These are phyloP conservation scores for Sporisorium sorghi DNA, from an alignment of 1,284 basidiomycete genomes.

Conservation along the genomic window DNA sequence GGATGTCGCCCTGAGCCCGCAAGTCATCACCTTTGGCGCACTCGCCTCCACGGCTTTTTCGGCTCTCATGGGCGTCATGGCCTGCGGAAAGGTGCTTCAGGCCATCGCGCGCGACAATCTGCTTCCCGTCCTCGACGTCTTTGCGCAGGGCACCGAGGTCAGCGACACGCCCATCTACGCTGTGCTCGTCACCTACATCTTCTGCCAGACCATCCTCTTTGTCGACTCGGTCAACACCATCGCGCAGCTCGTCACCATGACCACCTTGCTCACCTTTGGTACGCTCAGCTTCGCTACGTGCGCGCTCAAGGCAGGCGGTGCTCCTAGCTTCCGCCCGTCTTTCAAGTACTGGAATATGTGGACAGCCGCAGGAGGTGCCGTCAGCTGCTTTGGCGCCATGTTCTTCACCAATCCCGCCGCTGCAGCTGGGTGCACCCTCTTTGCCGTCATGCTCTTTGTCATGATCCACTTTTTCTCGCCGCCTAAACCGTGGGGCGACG, in stretches of 20 bases:
- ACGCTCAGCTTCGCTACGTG: slow-evolving; percentile 65
- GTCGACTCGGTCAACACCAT: slow-evolving; percentile 68
- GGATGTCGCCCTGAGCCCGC: slow-evolving; percentile 64
- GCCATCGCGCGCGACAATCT: slow-evolving; percentile 68
- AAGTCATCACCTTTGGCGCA: slow-evolving; percentile 65
- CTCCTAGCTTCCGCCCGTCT: slow-evolving; percentile 67
- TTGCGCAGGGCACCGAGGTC: slow-evolving; percentile 66
- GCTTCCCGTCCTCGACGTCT: slow-evolving; percentile 61
- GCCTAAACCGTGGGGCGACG: slow-evolving; percentile 69
- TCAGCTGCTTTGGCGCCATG: slow-evolving; percentile 66
- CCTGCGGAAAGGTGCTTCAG: slow-evolving; percentile 67
- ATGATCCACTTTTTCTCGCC: slow-evolving; percentile 66
- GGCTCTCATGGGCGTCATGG: slow-evolving; percentile 68
- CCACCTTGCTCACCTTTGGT: slow-evolving; percentile 67
- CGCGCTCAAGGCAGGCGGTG: slow-evolving; percentile 68
- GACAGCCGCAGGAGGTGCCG: slow-evolving; percentile 64
- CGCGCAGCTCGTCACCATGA: slow-evolving; percentile 69
- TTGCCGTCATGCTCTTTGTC: slow-evolving; percentile 63
- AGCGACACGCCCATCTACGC: slow-evolving; percentile 66
- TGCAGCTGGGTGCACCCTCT: slow-evolving; percentile 59
- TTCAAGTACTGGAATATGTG: slow-evolving; percentile 70
- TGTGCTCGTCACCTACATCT: slow-evolving; percentile 61
- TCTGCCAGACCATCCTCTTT: slow-evolving; percentile 65
- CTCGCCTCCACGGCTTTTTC: slow-evolving; percentile 67
- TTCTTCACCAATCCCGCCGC: slow-evolving; percentile 63